Base-by-base conservation (phyloP, 305 asterid species). In the Solanum hybrid region DNA sequence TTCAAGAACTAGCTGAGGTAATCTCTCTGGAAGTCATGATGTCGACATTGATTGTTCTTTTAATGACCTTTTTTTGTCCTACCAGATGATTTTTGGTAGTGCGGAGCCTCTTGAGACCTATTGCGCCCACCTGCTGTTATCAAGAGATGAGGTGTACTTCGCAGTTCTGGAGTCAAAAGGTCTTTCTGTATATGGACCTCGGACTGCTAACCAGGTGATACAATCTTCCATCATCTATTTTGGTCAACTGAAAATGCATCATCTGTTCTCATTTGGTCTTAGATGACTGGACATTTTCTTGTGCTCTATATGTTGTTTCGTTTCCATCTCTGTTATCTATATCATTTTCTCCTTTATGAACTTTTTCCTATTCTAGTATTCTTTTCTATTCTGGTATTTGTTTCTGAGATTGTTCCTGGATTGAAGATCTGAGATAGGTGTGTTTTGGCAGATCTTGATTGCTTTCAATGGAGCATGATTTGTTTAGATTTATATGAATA, bases 1-100 rank as follows among this genome's bases (percentile, higher is more conserved):
- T 94, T 92, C 94, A 93, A 89, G 95, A 95, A 90, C 95, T 97
- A 89, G 99, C 99, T 29, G 98, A 96, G 98, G 99, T 97, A 93
- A 92, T 87, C 42, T 69, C 72, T 90, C 90, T 89, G 69, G 72
- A 86, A 27, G 77, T 81, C 89, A 80, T 81, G 36, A 89, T 89
- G 88, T 85, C 45, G 82, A 87, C 81, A 79, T 81, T 78, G 37
- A 36, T 86, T 90, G 92, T 91, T 76, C 90, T 92, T 91, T 90
- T 89, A 94, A 90, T 93, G 93, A 95, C 93, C 26, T 86, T 77
- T 86, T 86, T 90, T 92, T 93, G 87, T 92, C 90, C 91, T 87
- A 90, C 89, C 99, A 97, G 99, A 95, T 97, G 96, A 93, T 97
- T 90, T 97, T 94, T 95, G 99, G 99, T 96, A 92, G 98, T 91